Evolutionary conservation across 1,284 basidiomycete genomes (phyloP).

Genomic region (Schizopora paradoxa): DNA sequence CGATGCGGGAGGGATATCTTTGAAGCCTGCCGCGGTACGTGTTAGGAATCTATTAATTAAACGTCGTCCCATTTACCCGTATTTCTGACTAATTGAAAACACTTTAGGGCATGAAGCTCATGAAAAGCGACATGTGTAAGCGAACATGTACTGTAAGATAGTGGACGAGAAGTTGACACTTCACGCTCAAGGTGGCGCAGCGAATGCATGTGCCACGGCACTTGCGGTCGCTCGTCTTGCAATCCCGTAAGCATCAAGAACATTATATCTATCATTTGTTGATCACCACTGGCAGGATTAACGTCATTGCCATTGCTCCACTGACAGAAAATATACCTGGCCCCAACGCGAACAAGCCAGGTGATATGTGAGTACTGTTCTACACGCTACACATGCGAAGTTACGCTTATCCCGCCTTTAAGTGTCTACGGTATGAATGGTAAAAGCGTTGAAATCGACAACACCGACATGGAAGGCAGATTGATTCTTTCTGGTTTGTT

Average conservation of each 20-base stretch:
- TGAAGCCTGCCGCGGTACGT: slow-evolving; percentile 71
- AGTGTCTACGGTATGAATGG: slow-evolving; percentile 86
- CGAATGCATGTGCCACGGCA: slow-evolving; percentile 66
- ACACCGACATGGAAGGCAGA: slow-evolving; percentile 85
- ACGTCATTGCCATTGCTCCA: slow-evolving; percentile 67
- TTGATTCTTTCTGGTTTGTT: slow-evolving; percentile 56
- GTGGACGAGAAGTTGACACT: neutral
- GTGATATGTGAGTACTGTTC: slow-evolving; percentile 56
- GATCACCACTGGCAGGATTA: slow-evolving; percentile 44
- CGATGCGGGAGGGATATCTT: slow-evolving; percentile 83
- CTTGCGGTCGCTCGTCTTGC: slow-evolving; percentile 77
- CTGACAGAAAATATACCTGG: slow-evolving; percentile 85
- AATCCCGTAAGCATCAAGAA: slow-evolving; percentile 48
- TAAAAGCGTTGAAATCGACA: slow-evolving; percentile 82
- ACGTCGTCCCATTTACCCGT: slow-evolving; percentile 3
- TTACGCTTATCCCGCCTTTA: neutral
- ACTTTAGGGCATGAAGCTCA: slow-evolving; percentile 64
- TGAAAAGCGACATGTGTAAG: slow-evolving; percentile 80
- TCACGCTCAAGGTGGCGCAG: slow-evolving; percentile 57
- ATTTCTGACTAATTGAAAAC: neutral
- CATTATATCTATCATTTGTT: neutral
- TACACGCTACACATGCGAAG: neutral
- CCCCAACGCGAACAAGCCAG: slow-evolving; percentile 83
- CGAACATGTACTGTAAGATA: neutral
- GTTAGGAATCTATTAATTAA: slow-evolving; percentile 15